Conservation (phyloP, 2,329 filamentous ascomycete genomes). For the Penicillium sp. region DNA sequence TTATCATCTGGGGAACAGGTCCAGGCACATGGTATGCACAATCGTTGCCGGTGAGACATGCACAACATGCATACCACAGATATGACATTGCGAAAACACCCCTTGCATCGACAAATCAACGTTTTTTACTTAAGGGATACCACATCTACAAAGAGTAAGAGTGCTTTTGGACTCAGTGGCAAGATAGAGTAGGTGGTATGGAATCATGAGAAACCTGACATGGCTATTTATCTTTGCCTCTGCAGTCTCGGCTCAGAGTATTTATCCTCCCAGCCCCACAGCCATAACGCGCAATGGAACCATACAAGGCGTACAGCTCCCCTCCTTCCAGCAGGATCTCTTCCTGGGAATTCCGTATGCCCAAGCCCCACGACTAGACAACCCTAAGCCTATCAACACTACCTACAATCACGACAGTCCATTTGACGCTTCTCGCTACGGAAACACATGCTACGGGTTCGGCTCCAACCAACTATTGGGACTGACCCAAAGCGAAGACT, state of each 20-base stretch:
- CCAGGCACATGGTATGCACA: background rate
- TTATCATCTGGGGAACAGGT: no score
- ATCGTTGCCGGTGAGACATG: background rate
- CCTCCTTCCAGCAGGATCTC: conserved; percentile 16
- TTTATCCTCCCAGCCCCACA: background rate
- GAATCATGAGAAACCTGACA: background rate
- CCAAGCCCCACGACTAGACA: conserved; percentile 10
- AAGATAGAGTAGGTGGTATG: background rate
- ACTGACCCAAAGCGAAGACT: background rate
- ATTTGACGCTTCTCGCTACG: conserved; percentile 19
- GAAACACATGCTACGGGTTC: background rate
- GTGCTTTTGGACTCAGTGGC: background rate
- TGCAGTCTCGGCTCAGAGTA: background rate
- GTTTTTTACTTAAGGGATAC: background rate
- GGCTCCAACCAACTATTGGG: background rate
- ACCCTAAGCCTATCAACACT: conserved; percentile 12
- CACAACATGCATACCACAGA: background rate
- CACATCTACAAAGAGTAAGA: background rate
- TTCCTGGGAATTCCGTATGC: conserved; percentile 22
- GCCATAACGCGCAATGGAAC: conserved; percentile 14
- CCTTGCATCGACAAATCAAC: background rate
- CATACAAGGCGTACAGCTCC: conserved; percentile 7
- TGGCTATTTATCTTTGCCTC: background rate
- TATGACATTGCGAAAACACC: background rate
- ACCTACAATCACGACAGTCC: conserved; percentile 17